Evolutionary conservation across 495 filamentous ascomycete species (phyloP).

Genomic region (Polyplosphaeria fusca): DNA sequence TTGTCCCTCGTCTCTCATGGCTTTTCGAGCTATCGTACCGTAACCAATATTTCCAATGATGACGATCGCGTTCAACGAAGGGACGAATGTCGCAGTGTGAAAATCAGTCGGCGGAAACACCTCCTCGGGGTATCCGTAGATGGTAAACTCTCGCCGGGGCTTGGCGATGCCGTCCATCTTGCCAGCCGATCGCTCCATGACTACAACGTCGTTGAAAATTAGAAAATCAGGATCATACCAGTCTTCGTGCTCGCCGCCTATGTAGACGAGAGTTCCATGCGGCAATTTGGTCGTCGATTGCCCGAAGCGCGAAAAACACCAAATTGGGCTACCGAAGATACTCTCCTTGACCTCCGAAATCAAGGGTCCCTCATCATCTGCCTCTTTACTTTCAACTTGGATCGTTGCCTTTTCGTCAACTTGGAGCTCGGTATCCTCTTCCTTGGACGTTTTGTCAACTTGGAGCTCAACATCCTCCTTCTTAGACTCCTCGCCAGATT

Average conservation of each 20-base stretch:
- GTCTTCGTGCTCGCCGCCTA: conserved; percentile 9
- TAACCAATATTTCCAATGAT: conserved; percentile 2
- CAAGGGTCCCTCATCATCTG: too few relatives aligned
- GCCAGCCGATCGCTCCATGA: not conserved
- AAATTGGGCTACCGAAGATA: not conserved
- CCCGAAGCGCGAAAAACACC: not conserved
- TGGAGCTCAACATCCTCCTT: not conserved
- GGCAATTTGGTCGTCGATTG: conserved; percentile 2
- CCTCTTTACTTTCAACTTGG: not conserved
- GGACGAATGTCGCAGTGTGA: conserved; percentile 6
- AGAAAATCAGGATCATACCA: conserved; percentile 7
- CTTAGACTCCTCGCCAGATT: too few relatives aligned
- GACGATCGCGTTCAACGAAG: not conserved
- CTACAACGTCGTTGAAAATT: conserved; percentile 18
- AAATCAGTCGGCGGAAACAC: conserved; percentile 4
- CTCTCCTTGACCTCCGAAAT: not conserved
- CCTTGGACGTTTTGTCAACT: not conserved
- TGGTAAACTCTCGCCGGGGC: not conserved
- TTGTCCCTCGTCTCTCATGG: not conserved
- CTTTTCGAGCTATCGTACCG: not conserved
- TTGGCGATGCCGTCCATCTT: not conserved
- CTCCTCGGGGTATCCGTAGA: conserved; percentile 8
- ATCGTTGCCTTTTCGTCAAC: not conserved
- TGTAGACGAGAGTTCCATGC: conserved; percentile 1
- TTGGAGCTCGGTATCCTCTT: not conserved